Evolutionary conservation across 495 filamentous ascomycete genomes (phyloP), one percentile per base, ranked within the genome.

Genomic region (Tuber microsphaerosporum): DNA sequence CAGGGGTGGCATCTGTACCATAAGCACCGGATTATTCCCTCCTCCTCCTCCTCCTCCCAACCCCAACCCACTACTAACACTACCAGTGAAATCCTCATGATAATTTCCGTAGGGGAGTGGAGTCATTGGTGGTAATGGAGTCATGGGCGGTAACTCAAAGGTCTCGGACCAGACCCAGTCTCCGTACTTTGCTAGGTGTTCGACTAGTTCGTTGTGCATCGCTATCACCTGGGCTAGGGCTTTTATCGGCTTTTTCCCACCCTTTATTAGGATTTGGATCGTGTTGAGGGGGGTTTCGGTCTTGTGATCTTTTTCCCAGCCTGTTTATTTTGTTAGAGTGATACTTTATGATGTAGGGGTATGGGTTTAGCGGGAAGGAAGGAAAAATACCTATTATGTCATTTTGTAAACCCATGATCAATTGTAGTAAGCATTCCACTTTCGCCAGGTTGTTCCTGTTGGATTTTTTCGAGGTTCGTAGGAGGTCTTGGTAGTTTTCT

Each of bases 351-450:
- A 65, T 65, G 9, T 14, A 61, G 12, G 12, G 41, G 9, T 22
- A 10, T n/a, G n/a, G n/a, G n/a, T n/a, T n/a, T n/a, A n/a, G n/a
- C n/a, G n/a, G n/a, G 46, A 46, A 39, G 19, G 31, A 6, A 37
- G 20, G 34, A 51, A 41, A 43, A 22, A 31, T 80, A 82, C 81
- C 81, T 72, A 83, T 56, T 68, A 83, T 83, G 44, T 83, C 81
- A 20, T 83, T 83, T 48, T 83, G 81, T 31, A 83, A 70, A 5
- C 81, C 81, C 73, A 83, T 75, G 39, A 83, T 77, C 10, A 78
- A 61, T 42, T 83, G 81, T 37, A 83, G 34, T 20, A 82, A 61
- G 44, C 74, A 81, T 34, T 83, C 81, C 8, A 83, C 70, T 37
- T 82, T 81, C 2, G 72, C 51, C 7, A 83, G 71, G n/a, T 48